A percentile compares a stretch with the other conserved stretches of the same genome.
phyloP scores from a whole-genome alignment of 169 alveolate species.

The Plasmodium gaboni region DNA sequence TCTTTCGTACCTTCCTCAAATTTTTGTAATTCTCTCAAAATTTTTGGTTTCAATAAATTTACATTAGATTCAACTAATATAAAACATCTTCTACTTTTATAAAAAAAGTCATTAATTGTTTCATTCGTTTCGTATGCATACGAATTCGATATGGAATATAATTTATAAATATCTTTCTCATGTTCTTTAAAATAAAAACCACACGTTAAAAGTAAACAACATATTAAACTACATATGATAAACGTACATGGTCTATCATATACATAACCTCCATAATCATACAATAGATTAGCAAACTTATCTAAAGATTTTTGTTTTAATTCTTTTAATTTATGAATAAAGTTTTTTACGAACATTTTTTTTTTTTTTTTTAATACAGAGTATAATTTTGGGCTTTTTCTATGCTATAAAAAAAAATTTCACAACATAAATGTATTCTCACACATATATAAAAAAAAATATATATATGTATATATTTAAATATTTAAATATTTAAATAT shows the following conservation, averaged over 20 bases:
- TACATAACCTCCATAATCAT: conserved; percentile 62
- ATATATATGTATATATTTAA: not conserved
- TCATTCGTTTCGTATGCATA: conserved; percentile 55
- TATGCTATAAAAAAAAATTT: too few relatives aligned
- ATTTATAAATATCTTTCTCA: conserved; percentile 48
- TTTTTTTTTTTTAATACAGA: too few relatives aligned
- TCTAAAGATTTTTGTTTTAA: conserved; percentile 31
- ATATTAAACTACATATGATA: conserved; percentile 12
- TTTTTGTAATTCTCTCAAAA: conserved; percentile 27
- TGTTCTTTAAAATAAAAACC: conserved; percentile 54
- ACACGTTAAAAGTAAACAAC: conserved; percentile 7
- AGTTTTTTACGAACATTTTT: conserved; percentile 14
- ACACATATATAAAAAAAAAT: not conserved
- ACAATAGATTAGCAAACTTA: conserved; percentile 14
- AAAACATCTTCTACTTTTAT: conserved; percentile 40
- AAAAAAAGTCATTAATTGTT: conserved; percentile 36
- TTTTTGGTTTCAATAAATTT: conserved; percentile 27
- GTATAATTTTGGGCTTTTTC: too few relatives aligned
- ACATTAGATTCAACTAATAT: conserved; percentile 48
- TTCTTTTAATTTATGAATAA: not conserved
- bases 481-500: not conserved
- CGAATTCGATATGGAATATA: conserved; percentile 33
- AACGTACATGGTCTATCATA: conserved; percentile 52
- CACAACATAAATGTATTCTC: not conserved
- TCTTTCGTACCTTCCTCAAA: conserved; percentile 52